Percentiles rank a stretch among this genome's conserved stretches.
phyloP scores from a whole-genome alignment of 441 rosid species.

The Raphanus hybrid region DNA sequence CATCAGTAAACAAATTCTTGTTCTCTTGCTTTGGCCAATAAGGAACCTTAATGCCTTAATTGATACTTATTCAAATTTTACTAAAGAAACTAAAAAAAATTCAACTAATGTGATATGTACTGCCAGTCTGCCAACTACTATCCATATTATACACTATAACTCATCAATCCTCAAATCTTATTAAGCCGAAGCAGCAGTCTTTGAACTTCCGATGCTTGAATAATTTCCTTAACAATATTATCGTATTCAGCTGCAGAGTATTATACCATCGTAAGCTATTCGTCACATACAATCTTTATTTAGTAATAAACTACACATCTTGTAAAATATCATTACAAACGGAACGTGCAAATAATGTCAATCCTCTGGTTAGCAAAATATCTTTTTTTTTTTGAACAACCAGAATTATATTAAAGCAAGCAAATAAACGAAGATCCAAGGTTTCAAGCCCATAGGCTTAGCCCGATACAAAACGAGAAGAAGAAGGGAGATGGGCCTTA shows the following conservation, averaged over 20 bases:
- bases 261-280: too few species aligned
- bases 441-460: too few species aligned
- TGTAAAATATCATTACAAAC: neutral
- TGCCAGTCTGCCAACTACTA: constrained; percentile 25
- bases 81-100: neutral
- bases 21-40: neutral
- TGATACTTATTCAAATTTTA: neutral
- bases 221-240: neutral
- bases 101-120: constrained; percentile 4
- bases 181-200: neutral
- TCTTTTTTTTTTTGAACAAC: too few species aligned
- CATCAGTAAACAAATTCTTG: neutral
- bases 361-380: neutral
- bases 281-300: too few species aligned
- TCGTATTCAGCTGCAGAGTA: neutral
- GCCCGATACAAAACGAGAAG: too few species aligned
- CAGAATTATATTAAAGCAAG: too few species aligned
- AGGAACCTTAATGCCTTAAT: neutral
- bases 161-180: neutral
- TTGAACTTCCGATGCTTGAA: constrained; percentile 12
- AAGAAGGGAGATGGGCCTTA: too few species aligned
- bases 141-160: neutral
- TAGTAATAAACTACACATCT: too few species aligned
- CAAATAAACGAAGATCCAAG: too few species aligned
- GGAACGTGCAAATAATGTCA: neutral